A percentile compares a stretch with the other conserved stretches of the same genome.
Conservation (phyloP, 345 rosid species). For the Rhodomyrtus tomentosa region DNA sequence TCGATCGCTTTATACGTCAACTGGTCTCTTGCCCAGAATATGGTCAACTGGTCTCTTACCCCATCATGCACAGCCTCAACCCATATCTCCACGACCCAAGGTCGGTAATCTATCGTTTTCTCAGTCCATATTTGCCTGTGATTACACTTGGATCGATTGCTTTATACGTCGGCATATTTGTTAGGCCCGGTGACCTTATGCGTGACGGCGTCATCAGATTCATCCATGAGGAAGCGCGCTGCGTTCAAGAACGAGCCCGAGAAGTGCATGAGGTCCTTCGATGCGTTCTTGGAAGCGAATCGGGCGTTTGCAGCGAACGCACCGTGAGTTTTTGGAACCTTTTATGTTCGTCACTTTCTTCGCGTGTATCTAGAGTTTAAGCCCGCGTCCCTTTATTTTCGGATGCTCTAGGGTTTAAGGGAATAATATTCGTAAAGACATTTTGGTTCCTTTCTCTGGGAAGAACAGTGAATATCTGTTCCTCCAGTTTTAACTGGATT, state of each 20-base stretch:
- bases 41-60: too few species aligned
- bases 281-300: background rate
- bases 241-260: background rate
- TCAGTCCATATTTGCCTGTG: background rate
- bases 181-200: background rate
- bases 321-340: background rate
- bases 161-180: background rate
- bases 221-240: background rate
- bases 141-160: background rate
- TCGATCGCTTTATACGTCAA: too few species aligned
- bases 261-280: background rate
- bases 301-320: background rate
- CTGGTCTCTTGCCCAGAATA: too few species aligned
- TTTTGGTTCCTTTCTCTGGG: background rate
- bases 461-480: background rate
- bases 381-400: background rate
- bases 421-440: background rate
- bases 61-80: background rate
- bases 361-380: background rate
- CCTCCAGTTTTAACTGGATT: too few species aligned
- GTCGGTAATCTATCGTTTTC: background rate
- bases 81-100: background rate
- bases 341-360: background rate
- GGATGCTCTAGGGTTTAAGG: background rate
- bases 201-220: background rate